Conservation (phyloP, 139 green algal genomes). For the Chlorella sp. region DNA sequence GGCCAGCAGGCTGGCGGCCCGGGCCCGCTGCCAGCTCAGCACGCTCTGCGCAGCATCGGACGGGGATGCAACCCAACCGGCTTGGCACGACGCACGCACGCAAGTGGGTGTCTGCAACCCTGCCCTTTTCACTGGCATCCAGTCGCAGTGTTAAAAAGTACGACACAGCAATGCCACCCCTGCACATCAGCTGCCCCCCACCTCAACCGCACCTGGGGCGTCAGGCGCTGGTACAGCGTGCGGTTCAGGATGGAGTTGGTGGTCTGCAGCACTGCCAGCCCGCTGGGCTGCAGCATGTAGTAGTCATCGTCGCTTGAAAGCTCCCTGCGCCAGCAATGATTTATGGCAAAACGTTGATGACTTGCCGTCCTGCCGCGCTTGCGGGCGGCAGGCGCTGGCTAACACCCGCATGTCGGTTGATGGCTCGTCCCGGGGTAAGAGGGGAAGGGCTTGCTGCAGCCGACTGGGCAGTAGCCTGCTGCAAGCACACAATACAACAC, state of each 20-base stretch:
- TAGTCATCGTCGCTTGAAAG: conserved; percentile 47
- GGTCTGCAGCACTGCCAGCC: conserved; percentile 67
- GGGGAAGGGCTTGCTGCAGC: background rate
- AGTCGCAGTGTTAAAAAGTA: background rate
- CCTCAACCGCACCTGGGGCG: conserved; percentile 19
- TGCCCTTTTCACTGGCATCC: too few species aligned
- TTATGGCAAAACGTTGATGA: background rate
- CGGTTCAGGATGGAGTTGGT: conserved; percentile 60
- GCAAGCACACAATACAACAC: background rate
- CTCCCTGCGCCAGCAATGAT: conserved; percentile 18
- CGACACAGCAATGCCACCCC: background rate
- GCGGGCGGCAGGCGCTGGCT: too few species aligned
- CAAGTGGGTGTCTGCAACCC: background rate
- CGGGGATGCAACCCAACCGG: background rate
- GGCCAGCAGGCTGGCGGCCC: conserved; percentile 62
- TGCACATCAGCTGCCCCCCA: too few species aligned
- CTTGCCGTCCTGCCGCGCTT: too few species aligned
- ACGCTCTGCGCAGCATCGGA: conserved; percentile 9
- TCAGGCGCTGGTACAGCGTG: conserved; percentile 46
- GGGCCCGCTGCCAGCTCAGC: conserved; percentile 68
- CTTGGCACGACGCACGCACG: background rate
- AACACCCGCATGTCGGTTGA: too few species aligned
- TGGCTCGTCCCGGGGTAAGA: background rate
- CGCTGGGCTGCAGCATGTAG: conserved; percentile 59
- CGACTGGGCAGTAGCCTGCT: too few species aligned